phyloP scores from a whole-genome alignment of 163 green algal genomes.

The Scenedesmus sp. region DNA sequence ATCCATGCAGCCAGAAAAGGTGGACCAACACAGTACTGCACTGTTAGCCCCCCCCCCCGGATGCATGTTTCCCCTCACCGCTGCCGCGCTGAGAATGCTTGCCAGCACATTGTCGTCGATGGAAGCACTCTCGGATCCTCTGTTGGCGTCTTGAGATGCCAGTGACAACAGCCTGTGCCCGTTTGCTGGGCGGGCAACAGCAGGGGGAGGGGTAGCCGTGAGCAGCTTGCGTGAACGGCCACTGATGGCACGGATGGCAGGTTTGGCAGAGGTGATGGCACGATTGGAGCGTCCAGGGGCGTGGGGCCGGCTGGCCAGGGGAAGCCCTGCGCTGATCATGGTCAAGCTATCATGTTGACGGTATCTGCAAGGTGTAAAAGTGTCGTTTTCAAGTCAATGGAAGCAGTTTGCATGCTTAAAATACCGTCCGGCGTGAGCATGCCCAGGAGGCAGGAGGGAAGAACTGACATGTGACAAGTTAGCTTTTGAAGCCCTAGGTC shows the following conservation, averaged over 20 bases:
- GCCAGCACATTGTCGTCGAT: background rate
- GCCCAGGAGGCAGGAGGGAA: background rate
- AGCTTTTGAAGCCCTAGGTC: background rate
- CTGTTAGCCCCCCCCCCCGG: background rate
- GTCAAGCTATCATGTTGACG: background rate
- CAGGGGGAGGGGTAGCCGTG: background rate
- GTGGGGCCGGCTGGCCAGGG: background rate
- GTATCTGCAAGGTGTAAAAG: background rate
- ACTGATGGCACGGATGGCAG: background rate
- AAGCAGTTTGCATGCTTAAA: background rate
- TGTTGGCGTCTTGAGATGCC: background rate
- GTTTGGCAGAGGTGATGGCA: background rate
- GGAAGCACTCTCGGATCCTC: background rate
- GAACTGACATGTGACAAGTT: constrained; percentile 12
- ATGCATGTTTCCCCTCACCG: background rate
- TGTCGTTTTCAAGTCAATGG: background rate
- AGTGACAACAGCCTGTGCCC: background rate
- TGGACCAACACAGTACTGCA: background rate
- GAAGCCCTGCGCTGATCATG: constrained; percentile 1
- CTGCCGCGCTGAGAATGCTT: background rate
- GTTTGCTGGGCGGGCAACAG: background rate
- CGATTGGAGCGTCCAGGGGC: background rate
- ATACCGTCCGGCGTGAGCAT: background rate
- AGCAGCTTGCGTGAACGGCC: background rate
- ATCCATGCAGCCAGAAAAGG: background rate